phyloP scores from a whole-genome alignment of 179 eudicot species.

The Actinidia arguta region DNA sequence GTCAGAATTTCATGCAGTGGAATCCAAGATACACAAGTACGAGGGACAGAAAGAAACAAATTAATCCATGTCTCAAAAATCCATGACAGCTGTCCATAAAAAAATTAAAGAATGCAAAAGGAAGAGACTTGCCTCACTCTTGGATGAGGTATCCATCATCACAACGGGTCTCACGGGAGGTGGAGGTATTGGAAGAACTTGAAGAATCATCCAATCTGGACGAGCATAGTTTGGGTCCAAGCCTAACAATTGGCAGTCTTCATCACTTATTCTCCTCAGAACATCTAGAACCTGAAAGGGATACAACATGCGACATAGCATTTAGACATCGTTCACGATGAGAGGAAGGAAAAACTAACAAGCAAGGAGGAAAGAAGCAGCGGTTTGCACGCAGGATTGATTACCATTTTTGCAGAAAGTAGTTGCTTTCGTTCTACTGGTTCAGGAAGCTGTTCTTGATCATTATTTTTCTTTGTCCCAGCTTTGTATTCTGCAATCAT shows the following conservation, averaged over 20 bases:
- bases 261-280: too few species aligned
- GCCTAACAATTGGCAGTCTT: too few species aligned
- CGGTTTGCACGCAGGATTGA: neutral
- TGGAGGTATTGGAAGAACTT: too few species aligned
- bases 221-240: too few species aligned
- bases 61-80: neutral
- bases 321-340: neutral
- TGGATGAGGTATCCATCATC: too few species aligned
- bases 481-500: too few species aligned
- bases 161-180: too few species aligned
- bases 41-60: too few species aligned
- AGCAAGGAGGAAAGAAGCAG: neutral
- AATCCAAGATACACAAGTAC: neutral
- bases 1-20: neutral
- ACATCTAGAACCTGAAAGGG: too few species aligned
- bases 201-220: too few species aligned
- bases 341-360: neutral
- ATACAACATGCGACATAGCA: too few species aligned
- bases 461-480: slow-evolving; percentile 51
- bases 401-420: slow-evolving; percentile 72
- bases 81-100: neutral
- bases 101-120: neutral
- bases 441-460: slow-evolving; percentile 90
- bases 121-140: neutral
- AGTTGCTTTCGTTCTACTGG: slow-evolving; percentile 91